These are phyloP conservation scores for Tritrichomonas foetus DNA, from an alignment of 208 protist genomes.

Conservation along the genomic window DNA sequence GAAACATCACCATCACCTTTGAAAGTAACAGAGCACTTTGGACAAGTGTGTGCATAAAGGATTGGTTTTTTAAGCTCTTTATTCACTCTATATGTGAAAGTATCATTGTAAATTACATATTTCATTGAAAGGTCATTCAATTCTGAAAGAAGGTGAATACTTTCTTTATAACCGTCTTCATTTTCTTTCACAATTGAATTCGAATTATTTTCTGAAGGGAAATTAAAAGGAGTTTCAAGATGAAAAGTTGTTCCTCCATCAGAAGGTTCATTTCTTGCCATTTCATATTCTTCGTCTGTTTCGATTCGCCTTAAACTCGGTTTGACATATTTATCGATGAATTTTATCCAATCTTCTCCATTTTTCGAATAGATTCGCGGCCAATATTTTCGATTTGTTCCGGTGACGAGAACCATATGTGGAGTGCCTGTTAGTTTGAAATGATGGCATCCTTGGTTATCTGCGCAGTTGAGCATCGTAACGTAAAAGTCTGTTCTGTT, in stretches of 20 bases:
- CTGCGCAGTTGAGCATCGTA: not conserved
- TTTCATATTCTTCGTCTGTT: not conserved
- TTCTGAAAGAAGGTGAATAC: no score
- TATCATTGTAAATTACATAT: not conserved
- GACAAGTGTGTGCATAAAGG: not conserved
- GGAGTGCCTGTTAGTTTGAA: not conserved
- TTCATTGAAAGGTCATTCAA: not conserved
- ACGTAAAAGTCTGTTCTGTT: not conserved
- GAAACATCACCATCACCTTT: not conserved
- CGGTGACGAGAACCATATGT: not conserved
- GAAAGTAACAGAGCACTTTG: not conserved
- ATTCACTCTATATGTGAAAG: not conserved
- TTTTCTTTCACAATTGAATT: no score
- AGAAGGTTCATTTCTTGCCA: not conserved
- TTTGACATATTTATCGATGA: not conserved
- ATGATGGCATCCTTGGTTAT: not conserved
- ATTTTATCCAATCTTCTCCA: not conserved
- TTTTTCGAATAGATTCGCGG: not conserved
- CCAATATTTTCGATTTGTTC: not conserved
- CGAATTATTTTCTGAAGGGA: no score
- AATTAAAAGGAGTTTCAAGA: not conserved
- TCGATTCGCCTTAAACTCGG: not conserved
- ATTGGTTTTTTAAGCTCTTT: not conserved
- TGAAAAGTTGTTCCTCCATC: not conserved
- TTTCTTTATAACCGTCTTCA: no score